These are phyloP conservation scores for Baeospora myosura DNA, from an alignment of 1,284 basidiomycete genomes.

Conservation along the genomic window DNA sequence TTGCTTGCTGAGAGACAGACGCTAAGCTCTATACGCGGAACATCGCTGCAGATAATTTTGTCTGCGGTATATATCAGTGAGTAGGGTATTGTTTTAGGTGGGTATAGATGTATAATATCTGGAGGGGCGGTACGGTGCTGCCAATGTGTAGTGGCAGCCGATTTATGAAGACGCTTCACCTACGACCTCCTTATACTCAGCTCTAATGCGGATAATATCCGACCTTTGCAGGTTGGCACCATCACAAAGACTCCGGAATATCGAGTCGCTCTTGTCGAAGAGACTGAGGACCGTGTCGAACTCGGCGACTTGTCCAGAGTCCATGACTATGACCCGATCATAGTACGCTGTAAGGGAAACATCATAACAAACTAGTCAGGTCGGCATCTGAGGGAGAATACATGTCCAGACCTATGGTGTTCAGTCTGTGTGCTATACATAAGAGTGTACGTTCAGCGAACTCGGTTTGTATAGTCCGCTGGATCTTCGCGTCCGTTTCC, in stretches of 20 bases:
- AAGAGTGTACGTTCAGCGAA: constrained; percentile 58
- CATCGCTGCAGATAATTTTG: no score
- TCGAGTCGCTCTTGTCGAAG: constrained; percentile 60
- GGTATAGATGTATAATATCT: no score
- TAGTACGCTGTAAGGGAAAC: constrained; percentile 44
- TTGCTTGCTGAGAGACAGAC: no score
- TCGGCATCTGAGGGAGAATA: constrained; percentile 15
- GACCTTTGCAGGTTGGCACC: constrained; percentile 59
- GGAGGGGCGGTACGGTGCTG: no score
- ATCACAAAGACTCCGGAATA: constrained; percentile 72
- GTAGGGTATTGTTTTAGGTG: no score
- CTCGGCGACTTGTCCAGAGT: constrained; percentile 61
- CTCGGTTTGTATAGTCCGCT: constrained; percentile 66
- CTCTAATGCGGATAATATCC: constrained; percentile 42
- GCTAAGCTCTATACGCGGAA: no score
- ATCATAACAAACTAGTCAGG: background rate
- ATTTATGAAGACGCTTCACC: constrained; percentile 1
- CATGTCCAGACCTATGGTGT: constrained; percentile 76
- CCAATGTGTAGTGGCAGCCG: no score
- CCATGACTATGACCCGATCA: constrained; percentile 73
- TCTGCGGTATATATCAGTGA: no score
- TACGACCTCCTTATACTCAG: constrained; percentile 5
- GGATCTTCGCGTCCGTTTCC: constrained; percentile 74
- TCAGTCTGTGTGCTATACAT: constrained; percentile 72
- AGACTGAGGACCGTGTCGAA: constrained; percentile 76